Evolutionary conservation across 139 green algal species (phyloP), one percentile per base, ranked within the genome.

Genomic region (Microglena sp.): DNA sequence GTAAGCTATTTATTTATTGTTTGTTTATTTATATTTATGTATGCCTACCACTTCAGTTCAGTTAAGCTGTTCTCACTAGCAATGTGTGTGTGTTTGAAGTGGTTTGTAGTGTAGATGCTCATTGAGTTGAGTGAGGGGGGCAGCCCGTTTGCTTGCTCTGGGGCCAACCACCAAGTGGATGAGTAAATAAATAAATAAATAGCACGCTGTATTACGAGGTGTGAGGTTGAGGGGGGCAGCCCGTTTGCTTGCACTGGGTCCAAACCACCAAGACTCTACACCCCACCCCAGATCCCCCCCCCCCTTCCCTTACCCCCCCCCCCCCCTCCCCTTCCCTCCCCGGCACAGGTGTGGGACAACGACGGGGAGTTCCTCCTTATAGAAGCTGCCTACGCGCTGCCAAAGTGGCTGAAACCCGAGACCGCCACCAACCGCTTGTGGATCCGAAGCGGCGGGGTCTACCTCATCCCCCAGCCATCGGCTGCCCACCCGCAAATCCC

Each of bases 341-440:
- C 28, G 35, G 60, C 61, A 0, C 75, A 81, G 36, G 68, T 90
- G 32, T 96, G 87, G 84, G 93, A 98, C 73, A 87, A 90, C 46
- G 93, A 98, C 64, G 93, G 93, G 2, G 84, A 98, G 46, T 98
- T 98, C 67, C 60, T 97, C 60, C 80, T 98, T 7, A 96, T 98
- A 30, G 93, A 98, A 78, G 74, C 78, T 3, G 92, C 92, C 0
- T 89, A 92, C 50, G 56, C 66, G 0, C 71, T 98, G 62, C 92
- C 93, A 0, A 71, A 78, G 24, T 92, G 87, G 86, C 69, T 90
- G 1, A 89, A 86, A 61, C 87, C 87, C 2, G 83, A 92, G 43
- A 78, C 59, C 0, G 55, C 66, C n/a, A 58, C 55, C 45, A 84
- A 90, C 77, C 72, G 88, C 2, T 75, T 95, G 33, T 94, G 86